Evolutionary conservation across 2,329 filamentous ascomycete species (phyloP).

Genomic region (Fulvia fulva): DNA sequence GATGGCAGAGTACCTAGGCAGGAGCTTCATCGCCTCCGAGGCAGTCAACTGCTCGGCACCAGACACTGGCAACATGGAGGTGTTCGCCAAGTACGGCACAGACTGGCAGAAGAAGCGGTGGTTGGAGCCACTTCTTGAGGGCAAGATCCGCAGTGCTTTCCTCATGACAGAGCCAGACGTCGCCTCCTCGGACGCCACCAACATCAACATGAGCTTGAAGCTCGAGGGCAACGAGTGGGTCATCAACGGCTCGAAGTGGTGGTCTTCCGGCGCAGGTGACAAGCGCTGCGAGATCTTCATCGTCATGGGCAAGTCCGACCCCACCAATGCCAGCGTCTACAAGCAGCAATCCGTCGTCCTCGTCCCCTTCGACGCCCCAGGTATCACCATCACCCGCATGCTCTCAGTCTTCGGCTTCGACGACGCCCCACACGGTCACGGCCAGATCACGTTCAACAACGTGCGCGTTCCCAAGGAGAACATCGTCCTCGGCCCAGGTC

Average conservation of each 20-base stretch:
- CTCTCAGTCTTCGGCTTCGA: constrained; percentile 92
- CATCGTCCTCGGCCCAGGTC: constrained; percentile 87
- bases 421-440: constrained; percentile 97
- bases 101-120: constrained; percentile 49
- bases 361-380: constrained; percentile 74
- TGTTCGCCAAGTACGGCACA: constrained; percentile 51
- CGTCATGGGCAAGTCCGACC: constrained; percentile 90
- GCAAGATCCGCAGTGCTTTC: constrained; percentile 48
- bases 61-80: constrained; percentile 52
- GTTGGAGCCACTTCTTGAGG: constrained; percentile 48
- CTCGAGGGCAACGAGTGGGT: constrained; percentile 85
- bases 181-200: constrained; percentile 49
- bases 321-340: constrained; percentile 71
- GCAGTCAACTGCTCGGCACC: constrained; percentile 67
- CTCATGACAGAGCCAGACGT: constrained; percentile 46
- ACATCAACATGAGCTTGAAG: constrained; percentile 63
- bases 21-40: constrained; percentile 78
- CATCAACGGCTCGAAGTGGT: constrained; percentile 97
- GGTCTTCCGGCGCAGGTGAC: constrained; percentile 94
- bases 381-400: constrained; percentile 92
- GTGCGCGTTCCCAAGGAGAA: constrained; percentile 80
- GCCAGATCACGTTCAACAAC: constrained; percentile 83
- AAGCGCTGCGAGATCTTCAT: constrained; percentile 89
- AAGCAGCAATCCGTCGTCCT: constrained; percentile 90
- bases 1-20: constrained; percentile 94